Base-by-base conservation (phyloP, 768 basidiomycete species). In the Suillus ampliporus region DNA sequence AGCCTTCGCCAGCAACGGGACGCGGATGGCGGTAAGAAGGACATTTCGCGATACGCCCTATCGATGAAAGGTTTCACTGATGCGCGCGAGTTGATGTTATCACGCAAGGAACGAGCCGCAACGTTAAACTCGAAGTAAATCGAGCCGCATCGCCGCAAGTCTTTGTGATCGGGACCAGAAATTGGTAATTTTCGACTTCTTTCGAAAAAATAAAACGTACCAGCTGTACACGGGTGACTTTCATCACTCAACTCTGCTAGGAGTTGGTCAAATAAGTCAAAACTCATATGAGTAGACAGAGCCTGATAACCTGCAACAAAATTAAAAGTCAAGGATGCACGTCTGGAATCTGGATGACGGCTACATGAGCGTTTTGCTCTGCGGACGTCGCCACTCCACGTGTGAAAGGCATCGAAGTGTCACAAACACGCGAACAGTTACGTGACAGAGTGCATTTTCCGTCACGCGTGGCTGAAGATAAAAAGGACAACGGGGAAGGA, bases 1-100 rank as follows among this genome's bases (percentile, higher is more conserved):
- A 94, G 68, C 56, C 84, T 80, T 51, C 91, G 82, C 88, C 90
- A 92, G 46, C 78, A 77, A 21, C 69, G 50, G 59, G 77, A 64
- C 71, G 76, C 57, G 37, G 67, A 72, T 65, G 67, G 78, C 19
- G 68, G 75, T 65, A 70, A 69, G 10, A 75, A 66, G 3, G 84
- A 78, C 78, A 94, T 83, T 35, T 78, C 70, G 47, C 79, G 72
- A 69, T 90, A 77, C 0, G 89, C 82, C 2, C 74, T 67, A 38
- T 72, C 60, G 31, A 86, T 78, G n/a, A 92, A 72, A 1, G 65
- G 58, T 23, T 84, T 78, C 26, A 74, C 51, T 21, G 19, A 38
- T 26, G 38, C 11, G 10, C 23, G 21, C 28, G 21, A 61, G 40
- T 34, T 21, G 52, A 54, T 21, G 58, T 65, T 51, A 38, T 61